Base-by-base conservation (phyloP, 139 green algal genomes). In the Mesotaenium endlicherianum region DNA sequence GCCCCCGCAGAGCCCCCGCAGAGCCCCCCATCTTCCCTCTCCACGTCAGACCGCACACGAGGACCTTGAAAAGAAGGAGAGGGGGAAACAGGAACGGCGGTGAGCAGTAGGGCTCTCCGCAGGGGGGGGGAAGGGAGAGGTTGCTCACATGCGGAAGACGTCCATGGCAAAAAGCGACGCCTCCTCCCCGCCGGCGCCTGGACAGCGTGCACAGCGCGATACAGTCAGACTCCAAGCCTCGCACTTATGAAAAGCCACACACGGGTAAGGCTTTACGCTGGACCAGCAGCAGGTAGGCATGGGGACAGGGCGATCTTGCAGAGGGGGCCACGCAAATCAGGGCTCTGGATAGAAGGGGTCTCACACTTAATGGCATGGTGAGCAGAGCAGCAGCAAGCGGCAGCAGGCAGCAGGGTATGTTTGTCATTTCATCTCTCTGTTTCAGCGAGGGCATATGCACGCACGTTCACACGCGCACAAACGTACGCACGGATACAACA, bases 121-220 rank as follows among this genome's bases (percentile, higher is more conserved):
- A n/a, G n/a, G n/a, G n/a, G n/a, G n/a, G 53, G 53, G 53, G 53
- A 64, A 64, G 53, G 53, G 53, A 64, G 53, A 64, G 53, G 64
- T 11, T 17, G 64, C 74, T 70, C 8, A 88, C 86, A 90, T 90
- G 31, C 80, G 72, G 11, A 90, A 90, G 8, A 90, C 20, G n/a
- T 90, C 84, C 80, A 87, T 67, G 1, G 86, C 86, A 85, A 90
- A 90, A 1, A 90, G 70, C 26, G 83, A 39, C 17, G 86, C 86
- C 67, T 90, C 86, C n/a, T 90, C 86, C 0, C 86, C 86, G 14
- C 86, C 86, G 14, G 86, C 88, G 30, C 86, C 86, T 81, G 39
- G 2, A 81, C 2, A 8, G 17, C 64, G 44, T 31, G 70, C 14
- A 78, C 5, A 64, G 53, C 26, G 26, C 20, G 26, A 64, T 20